Evolutionary conservation across 2,329 filamentous ascomycete species (phyloP).

Genomic region (Epichloe aotearoae): DNA sequence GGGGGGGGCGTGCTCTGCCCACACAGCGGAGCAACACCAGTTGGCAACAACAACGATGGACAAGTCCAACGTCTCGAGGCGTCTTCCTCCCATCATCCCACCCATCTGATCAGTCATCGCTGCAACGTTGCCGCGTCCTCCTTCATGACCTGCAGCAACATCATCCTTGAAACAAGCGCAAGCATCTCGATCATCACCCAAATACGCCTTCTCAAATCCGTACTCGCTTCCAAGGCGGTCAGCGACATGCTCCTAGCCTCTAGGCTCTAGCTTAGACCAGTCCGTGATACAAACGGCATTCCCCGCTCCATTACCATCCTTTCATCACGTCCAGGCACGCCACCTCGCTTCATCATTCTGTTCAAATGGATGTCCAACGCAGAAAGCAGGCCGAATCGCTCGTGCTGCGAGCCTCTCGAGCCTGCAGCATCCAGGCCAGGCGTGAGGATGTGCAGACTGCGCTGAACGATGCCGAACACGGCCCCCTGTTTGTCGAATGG

Average conservation of each 20-base stretch:
- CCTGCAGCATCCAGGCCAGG: constrained; percentile 18
- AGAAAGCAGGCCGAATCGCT: constrained; percentile 20
- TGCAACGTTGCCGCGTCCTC: neutral
- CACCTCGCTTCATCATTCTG: constrained; percentile 21
- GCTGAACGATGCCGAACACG: constrained; percentile 22
- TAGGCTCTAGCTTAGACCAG: too few species aligned
- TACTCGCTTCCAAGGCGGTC: constrained; percentile 1
- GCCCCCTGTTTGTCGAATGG: constrained; percentile 32
- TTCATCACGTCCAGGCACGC: constrained; percentile 5
- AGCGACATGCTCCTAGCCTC: neutral
- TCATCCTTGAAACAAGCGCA: neutral
- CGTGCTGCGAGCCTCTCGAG: constrained; percentile 19
- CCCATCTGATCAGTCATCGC: neutral
- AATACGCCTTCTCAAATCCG: neutral
- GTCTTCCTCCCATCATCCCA: too few species aligned
- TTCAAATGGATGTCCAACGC: constrained; percentile 16
- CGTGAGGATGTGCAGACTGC: constrained; percentile 26
- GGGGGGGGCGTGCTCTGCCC: too few species aligned
- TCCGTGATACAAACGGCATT: constrained; percentile 1
- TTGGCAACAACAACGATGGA: too few species aligned
- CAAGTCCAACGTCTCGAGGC: too few species aligned
- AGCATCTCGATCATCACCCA: neutral
- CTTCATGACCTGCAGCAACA: neutral
- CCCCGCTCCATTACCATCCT: neutral
- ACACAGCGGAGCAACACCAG: too few species aligned